phyloP scores from a whole-genome alignment of 2,329 filamentous ascomycete genomes.

The Fusarium sp. region DNA sequence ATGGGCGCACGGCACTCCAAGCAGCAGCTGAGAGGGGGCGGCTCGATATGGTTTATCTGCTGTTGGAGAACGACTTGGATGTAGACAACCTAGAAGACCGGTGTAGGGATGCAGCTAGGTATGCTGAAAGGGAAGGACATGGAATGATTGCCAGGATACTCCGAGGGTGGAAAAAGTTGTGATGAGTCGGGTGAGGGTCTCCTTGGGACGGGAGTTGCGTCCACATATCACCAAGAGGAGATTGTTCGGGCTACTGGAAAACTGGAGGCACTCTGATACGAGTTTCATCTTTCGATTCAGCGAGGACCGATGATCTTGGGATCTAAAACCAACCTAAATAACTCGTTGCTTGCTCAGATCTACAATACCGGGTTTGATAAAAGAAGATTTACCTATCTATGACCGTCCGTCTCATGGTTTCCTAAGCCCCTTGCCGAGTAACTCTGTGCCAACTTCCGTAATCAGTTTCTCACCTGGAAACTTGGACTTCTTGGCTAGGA shows the following conservation, averaged over 20 bases:
- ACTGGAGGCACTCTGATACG: no score
- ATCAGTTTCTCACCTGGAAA: slow-evolving; percentile 74
- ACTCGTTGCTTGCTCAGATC: no score
- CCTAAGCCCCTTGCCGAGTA: slow-evolving; percentile 67
- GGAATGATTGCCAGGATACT: not conserved
- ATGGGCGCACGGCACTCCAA: not conserved
- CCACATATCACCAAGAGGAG: no score
- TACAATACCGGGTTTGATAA: not conserved
- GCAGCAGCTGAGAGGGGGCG: not conserved
- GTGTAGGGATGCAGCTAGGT: not conserved
- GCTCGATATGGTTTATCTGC: slow-evolving; percentile 6
- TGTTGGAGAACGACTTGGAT: not conserved
- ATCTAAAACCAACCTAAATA: no score
- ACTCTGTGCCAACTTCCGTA: slow-evolving; percentile 65
- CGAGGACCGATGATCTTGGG: no score
- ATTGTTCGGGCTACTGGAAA: no score
- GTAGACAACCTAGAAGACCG: not conserved
- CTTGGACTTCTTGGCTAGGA: slow-evolving; percentile 70
- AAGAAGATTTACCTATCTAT: rapidly evolving
- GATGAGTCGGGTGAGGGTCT: not conserved
- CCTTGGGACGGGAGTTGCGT: no score
- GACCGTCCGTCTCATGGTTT: slow-evolving; percentile 46
- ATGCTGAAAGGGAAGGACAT: not conserved
- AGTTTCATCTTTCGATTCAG: no score
- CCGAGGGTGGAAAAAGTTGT: not conserved